phyloP scores from a whole-genome alignment of 495 filamentous ascomycete species.

The Neurospora sp. region DNA sequence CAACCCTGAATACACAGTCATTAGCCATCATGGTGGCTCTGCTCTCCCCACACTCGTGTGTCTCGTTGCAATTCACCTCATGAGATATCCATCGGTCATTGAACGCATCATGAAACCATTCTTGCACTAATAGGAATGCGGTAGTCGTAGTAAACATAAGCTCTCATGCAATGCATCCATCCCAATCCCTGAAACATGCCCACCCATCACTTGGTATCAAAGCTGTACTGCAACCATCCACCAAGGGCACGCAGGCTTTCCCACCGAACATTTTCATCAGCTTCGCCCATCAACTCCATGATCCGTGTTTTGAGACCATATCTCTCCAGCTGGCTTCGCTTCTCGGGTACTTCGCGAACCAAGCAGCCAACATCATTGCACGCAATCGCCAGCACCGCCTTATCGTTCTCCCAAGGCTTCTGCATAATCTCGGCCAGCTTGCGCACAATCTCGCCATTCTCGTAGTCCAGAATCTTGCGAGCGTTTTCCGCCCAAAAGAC shows the following conservation, averaged over 20 bases:
- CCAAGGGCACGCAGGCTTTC: slow-evolving; percentile 90
- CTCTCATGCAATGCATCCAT: not conserved
- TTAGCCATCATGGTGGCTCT: not conserved
- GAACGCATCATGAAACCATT: not conserved
- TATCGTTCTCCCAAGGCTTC: slow-evolving; percentile 85
- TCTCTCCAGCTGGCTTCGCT: slow-evolving; percentile 71
- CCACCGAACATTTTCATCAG: slow-evolving; percentile 85
- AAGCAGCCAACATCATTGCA: slow-evolving; percentile 88
- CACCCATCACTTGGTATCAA: slow-evolving; percentile 44
- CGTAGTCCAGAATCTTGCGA: slow-evolving; percentile 78
- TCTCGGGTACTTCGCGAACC: slow-evolving; percentile 86
- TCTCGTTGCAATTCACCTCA: not conserved
- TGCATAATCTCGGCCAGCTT: slow-evolving; percentile 80
- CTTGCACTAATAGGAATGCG: not conserved
- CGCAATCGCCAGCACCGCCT: slow-evolving; percentile 89
- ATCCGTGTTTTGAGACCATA: slow-evolving; percentile 82
- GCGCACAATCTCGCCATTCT: slow-evolving; percentile 66
- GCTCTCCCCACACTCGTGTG: not conserved
- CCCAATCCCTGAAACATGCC: not conserved
- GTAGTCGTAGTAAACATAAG: not conserved
- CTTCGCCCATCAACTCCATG: slow-evolving; percentile 92
- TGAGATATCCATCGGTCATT: not conserved
- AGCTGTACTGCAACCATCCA: slow-evolving; percentile 88
- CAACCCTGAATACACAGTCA: not conserved
- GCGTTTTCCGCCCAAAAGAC: slow-evolving; percentile 95